These are phyloP conservation scores for Metarhizium humberi DNA, from an alignment of 2,329 filamentous ascomycete genomes.

Conservation along the genomic window DNA sequence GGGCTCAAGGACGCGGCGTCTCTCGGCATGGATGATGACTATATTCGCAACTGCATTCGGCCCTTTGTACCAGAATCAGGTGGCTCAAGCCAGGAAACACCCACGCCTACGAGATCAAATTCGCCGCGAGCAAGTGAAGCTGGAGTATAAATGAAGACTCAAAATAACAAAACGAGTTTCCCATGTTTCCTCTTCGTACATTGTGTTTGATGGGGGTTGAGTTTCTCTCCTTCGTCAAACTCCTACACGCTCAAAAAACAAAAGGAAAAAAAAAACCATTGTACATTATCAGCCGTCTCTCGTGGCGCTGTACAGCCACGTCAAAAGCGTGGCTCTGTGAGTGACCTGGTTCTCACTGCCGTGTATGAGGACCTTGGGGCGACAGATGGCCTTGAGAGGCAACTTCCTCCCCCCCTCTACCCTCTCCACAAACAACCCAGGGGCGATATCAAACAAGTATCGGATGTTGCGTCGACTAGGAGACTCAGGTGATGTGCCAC, in stretches of 20 bases:
- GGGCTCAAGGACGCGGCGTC: conserved; percentile 26
- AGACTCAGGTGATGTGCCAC: conserved; percentile 19
- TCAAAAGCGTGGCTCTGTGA: conserved; percentile 23
- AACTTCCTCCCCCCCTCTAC: conserved; percentile 23
- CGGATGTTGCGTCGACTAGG: conserved; percentile 19
- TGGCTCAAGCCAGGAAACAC: not conserved
- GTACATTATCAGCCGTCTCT: not conserved
- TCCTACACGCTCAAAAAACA: not conserved
- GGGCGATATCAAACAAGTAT: conserved; percentile 27
- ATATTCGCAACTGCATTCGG: conserved; percentile 26
- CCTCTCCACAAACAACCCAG: conserved; percentile 27
- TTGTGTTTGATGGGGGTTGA: not conserved
- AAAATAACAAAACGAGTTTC: not conserved
- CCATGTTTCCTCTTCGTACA: not conserved
- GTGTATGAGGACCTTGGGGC: conserved; percentile 24
- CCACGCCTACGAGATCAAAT: not conserved
- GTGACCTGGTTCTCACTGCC: conserved; percentile 16
- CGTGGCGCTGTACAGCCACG: conserved; percentile 16
- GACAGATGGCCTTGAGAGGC: conserved; percentile 21
- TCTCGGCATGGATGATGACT: conserved; percentile 25
- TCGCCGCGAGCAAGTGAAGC: not conserved
- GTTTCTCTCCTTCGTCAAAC: not conserved
- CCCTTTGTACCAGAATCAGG: conserved; percentile 22
- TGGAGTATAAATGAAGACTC: not conserved
- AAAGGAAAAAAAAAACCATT: not conserved